phyloP scores from a whole-genome alignment of 2,329 filamentous ascomycete species.

The Microdochium paspali region DNA sequence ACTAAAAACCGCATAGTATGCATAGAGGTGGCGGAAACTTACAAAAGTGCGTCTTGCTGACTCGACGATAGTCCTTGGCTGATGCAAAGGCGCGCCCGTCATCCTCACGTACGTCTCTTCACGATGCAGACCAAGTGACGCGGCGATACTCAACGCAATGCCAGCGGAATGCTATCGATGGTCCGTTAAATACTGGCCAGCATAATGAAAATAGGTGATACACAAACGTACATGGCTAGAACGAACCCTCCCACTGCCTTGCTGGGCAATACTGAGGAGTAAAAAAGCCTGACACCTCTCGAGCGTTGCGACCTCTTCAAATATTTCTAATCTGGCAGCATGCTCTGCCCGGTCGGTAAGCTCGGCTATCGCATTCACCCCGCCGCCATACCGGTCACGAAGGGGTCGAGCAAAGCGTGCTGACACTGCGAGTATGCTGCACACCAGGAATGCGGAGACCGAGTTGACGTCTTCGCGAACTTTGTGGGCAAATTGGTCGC shows the following conservation, averaged over 20 bases:
- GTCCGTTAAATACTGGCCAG: conserved; percentile 9
- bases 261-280: conserved; percentile 47
- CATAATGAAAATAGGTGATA: background rate
- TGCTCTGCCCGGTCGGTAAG: conserved; percentile 38
- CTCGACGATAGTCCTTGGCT: conserved; percentile 38
- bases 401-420: conserved; percentile 42
- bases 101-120: conserved; percentile 39
- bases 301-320: conserved; percentile 40
- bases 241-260: conserved; percentile 43
- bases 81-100: conserved; percentile 3
- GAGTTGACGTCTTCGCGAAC: conserved; percentile 36
- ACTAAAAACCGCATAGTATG: background rate
- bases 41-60: conserved; percentile 48
- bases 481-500: conserved; percentile 36
- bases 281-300: conserved; percentile 51
- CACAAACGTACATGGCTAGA: conserved; percentile 43
- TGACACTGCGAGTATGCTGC: conserved; percentile 46
- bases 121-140: conserved; percentile 42
- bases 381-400: conserved; percentile 36
- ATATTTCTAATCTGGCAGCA: conserved; percentile 11
- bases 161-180: conserved; percentile 41
- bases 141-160: conserved; percentile 45
- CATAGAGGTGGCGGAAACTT: conserved; percentile 10
- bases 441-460: conserved; percentile 44
- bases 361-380: conserved; percentile 39